These are phyloP conservation scores for Aspergillus haitiensis DNA, from an alignment of 495 filamentous ascomycete genomes.

Conservation along the genomic window DNA sequence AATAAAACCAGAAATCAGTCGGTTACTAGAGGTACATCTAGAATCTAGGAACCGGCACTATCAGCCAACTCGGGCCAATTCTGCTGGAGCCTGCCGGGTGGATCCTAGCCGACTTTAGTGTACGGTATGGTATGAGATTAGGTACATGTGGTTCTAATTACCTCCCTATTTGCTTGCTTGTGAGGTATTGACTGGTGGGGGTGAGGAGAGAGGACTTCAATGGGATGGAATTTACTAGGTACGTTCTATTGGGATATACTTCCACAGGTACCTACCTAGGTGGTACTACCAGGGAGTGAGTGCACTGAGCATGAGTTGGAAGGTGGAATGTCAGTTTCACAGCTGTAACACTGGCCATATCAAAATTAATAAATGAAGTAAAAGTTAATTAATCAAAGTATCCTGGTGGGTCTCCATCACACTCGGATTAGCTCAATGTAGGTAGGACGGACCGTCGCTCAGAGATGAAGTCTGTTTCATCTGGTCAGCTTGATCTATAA, in stretches of 20 bases:
- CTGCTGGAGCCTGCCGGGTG: not conserved
- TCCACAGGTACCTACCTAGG: no score
- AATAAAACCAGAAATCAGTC: not conserved
- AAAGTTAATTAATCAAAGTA: not conserved
- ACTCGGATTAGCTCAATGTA: slow-evolving; percentile 9
- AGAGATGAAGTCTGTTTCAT: slow-evolving; percentile 18
- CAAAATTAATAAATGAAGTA: slow-evolving; percentile 1
- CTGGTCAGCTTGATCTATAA: not conserved
- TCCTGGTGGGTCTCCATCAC: slow-evolving; percentile 10
- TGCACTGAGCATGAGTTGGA: not conserved
- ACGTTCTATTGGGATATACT: no score
- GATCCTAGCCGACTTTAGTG: not conserved
- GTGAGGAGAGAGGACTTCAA: no score
- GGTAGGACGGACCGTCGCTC: not conserved
- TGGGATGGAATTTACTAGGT: no score
- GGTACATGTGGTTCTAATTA: no score
- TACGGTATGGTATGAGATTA: not conserved
- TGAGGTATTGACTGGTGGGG: no score
- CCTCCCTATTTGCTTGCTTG: not conserved
- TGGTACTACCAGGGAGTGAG: no score
- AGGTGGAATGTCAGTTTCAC: not conserved
- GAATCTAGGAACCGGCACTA: slow-evolving; percentile 1
- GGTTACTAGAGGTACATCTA: not conserved
- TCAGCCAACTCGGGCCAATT: not conserved
- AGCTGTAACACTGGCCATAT: not conserved